Evolutionary conservation across 2,329 filamentous ascomycete species (phyloP), one percentile per base, ranked within the genome.

Genomic region (Fusarium coicis): DNA sequence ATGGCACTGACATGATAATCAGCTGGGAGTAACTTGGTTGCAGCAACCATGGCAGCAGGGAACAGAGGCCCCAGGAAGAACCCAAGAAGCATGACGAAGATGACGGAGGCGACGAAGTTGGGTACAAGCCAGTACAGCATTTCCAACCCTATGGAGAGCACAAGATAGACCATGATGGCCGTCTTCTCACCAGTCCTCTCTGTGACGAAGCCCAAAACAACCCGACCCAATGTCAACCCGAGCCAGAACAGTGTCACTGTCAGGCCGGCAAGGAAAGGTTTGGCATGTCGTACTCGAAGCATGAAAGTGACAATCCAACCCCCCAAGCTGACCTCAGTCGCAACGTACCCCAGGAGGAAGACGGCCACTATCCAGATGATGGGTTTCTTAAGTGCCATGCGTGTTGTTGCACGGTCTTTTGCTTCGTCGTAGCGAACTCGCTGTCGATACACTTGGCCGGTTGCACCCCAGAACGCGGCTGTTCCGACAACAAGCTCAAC

Each of bases 241-340:
- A 94, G 87, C 94, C 94, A 97, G 83, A 96, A 97, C 1, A 93
- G 91, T 0, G 93, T 96, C 1, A 91, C 91, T 0, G 90, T 90
- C 83, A 96, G 89, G 6, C 94, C 94, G 39, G 92, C 91, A 5
- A 90, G 87, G 77, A 96, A 96, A 0, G 90, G 84, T 30, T 85
- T 87, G 7, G 91, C 93, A 42, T 91, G 81, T 19, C 95, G 89
- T 30, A 95, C 91, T 26, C 88, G 85, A n/a, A 95, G 90, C 93
- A 97, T 97, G 79, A 97, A 97, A 2, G 91, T 92, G 54, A 94
- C 91, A 70, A 97, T 92, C 93, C 93, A 96, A 21, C 93, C 83
- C 15, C 92, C 92, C 5, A 95, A 84, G 2, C 89, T 90, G 67
- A 94, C 92, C 81, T 97, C 94, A 10, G 89, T 87, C 8, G 94